These are phyloP conservation scores for Oxalis stricta DNA, from an alignment of 441 rosid genomes.

Conservation along the genomic window DNA sequence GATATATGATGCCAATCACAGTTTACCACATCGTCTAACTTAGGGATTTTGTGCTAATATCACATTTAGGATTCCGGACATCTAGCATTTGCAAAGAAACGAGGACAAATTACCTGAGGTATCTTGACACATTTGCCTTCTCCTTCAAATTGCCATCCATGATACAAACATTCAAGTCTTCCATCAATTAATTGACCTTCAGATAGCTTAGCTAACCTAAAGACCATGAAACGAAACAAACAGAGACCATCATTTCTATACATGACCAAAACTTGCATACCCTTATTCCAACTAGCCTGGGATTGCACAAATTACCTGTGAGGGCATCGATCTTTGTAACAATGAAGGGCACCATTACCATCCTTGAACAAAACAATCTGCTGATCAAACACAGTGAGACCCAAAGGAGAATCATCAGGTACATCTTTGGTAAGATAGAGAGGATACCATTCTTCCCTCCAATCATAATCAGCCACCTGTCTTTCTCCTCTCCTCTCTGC, in stretches of 20 bases:
- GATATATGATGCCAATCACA: no score
- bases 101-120: constrained; percentile 54
- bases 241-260: not conserved
- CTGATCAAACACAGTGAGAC: constrained; percentile 70
- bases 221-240: not conserved
- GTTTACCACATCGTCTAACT: no score
- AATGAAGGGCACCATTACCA: constrained; percentile 47
- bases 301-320: constrained; percentile 48
- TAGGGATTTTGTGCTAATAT: no score
- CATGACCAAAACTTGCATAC: not conserved
- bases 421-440: constrained; percentile 72
- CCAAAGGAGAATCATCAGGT: constrained; percentile 87
- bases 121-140: constrained; percentile 83
- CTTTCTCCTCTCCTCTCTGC: constrained; percentile 29
- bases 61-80: no score
- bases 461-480: constrained; percentile 45
- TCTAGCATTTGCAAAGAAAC: no score
- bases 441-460: constrained; percentile 95
- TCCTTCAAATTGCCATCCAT: constrained; percentile 95
- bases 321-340: constrained; percentile 81
- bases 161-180: constrained; percentile 82
- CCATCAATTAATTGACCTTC: constrained; percentile 88
- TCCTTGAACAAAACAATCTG: constrained; percentile 73
- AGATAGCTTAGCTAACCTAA: constrained; percentile 78
- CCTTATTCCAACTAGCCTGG: not conserved